These are phyloP conservation scores for Colletotrichum truncatum DNA, from an alignment of 2,329 filamentous ascomycete species.

Conservation along the genomic window DNA sequence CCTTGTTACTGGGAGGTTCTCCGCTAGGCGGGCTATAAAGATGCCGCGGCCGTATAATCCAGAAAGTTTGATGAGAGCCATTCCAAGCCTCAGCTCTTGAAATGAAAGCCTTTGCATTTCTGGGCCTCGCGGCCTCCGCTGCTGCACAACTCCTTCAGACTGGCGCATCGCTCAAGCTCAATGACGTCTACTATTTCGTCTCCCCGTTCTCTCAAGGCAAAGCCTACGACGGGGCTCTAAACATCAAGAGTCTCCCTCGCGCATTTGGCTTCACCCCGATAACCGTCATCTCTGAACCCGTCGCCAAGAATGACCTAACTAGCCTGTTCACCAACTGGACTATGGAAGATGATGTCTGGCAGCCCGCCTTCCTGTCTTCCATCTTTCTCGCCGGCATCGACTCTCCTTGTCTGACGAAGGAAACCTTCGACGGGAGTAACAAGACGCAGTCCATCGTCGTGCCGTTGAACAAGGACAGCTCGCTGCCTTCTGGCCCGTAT, in stretches of 20 bases:
- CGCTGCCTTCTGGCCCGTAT: constrained; percentile 45
- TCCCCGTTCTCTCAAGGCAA: constrained; percentile 43
- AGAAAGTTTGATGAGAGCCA: background rate
- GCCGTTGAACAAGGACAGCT: constrained; percentile 26
- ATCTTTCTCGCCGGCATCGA: constrained; percentile 33
- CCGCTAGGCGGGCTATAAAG: background rate
- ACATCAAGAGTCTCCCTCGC: constrained; percentile 32
- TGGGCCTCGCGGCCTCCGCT: constrained; percentile 28
- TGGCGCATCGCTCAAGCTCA: constrained; percentile 42
- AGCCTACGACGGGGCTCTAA: constrained; percentile 29
- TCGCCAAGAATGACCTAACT: constrained; percentile 32
- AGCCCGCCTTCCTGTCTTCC: constrained; percentile 34
- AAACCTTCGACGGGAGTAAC: constrained; percentile 16
- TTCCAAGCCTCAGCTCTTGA: background rate
- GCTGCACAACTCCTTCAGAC: constrained; percentile 37
- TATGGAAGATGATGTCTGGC: constrained; percentile 38
- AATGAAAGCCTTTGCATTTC: constrained; percentile 25
- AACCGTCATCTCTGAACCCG: constrained; percentile 40
- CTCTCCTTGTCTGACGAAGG: constrained; percentile 27
- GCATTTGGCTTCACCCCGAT: constrained; percentile 44
- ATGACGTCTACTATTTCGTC: constrained; percentile 43
- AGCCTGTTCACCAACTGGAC: constrained; percentile 42
- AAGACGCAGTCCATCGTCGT: constrained; percentile 32
- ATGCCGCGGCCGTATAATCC: background rate
- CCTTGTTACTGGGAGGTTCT: background rate